Evolutionary conservation across 1,284 basidiomycete genomes (phyloP).

Genomic region (Puccinia horiana): DNA sequence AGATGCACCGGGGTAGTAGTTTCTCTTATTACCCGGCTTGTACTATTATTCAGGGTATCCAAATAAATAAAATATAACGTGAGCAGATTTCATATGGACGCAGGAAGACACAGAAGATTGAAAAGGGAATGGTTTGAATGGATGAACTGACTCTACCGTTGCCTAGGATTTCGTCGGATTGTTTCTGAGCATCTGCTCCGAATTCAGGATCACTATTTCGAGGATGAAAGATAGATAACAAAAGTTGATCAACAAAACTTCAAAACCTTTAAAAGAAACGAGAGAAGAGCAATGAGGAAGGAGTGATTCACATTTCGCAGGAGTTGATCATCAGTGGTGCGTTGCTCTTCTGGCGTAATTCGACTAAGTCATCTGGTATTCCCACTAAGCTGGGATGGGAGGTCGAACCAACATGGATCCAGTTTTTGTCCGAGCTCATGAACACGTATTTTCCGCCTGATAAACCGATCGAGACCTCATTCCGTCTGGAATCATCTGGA

Average conservation of each 20-base stretch:
- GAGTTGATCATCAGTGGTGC: slow-evolving; percentile 44
- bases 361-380: slow-evolving; percentile 12
- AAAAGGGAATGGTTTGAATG: not conserved
- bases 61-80: not conserved
- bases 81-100: not conserved
- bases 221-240: not conserved
- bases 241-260: not conserved
- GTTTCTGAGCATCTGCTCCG: slow-evolving; percentile 6
- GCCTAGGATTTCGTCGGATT: slow-evolving; percentile 37
- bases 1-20: slow-evolving; percentile 20
- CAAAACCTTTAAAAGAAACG: no score
- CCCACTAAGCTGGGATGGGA: slow-evolving; percentile 37
- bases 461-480: no score
- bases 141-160: slow-evolving; percentile 38
- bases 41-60: slow-evolving; percentile 12
- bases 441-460: slow-evolving; percentile 44
- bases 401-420: slow-evolving; percentile 29
- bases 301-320: slow-evolving; percentile 23
- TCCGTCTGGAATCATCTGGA: no score
- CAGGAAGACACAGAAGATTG: not conserved
- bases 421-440: slow-evolving; percentile 12
- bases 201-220: slow-evolving; percentile 28
- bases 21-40: slow-evolving; percentile 42
- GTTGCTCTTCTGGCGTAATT: slow-evolving; percentile 1
- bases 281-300: no score